phyloP scores from a whole-genome alignment of 108 stramenopile species.

The Fragilariopsis cylindrus region DNA sequence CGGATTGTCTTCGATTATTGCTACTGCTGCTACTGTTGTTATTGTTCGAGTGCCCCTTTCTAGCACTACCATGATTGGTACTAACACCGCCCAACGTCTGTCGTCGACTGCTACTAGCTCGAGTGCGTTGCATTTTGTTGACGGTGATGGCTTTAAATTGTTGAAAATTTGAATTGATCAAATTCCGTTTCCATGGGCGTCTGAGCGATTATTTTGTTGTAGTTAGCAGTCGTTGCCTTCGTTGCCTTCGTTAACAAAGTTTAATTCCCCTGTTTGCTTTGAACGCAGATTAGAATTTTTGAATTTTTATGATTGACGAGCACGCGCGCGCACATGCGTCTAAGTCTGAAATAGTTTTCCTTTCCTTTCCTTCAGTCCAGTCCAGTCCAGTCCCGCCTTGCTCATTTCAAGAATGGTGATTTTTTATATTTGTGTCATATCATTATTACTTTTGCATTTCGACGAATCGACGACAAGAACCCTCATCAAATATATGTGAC shows the following conservation, averaged over 20 bases:
- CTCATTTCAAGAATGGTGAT: too few relatives aligned
- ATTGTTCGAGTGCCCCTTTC: background rate
- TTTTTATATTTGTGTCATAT: too few relatives aligned
- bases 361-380: too few relatives aligned
- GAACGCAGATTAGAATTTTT: background rate
- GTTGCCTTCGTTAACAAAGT: background rate
- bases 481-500: too few relatives aligned
- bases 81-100: constrained; percentile 36
- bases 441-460: too few relatives aligned
- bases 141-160: too few relatives aligned
- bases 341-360: too few relatives aligned
- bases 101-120: constrained; percentile 25
- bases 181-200: too few relatives aligned
- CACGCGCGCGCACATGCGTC: background rate
- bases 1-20: constrained; percentile 20
- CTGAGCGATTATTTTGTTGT: too few relatives aligned
- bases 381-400: too few relatives aligned
- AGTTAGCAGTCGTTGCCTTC: background rate
- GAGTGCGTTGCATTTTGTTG: constrained; percentile 10
- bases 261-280: background rate
- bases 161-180: too few relatives aligned
- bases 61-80: background rate
- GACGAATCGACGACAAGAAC: too few relatives aligned
- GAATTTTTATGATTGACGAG: constrained; percentile 2
- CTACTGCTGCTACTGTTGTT: constrained; percentile 1